phyloP scores from a whole-genome alignment of 2,329 filamentous ascomycete species.

The Penicillium concentricum region DNA sequence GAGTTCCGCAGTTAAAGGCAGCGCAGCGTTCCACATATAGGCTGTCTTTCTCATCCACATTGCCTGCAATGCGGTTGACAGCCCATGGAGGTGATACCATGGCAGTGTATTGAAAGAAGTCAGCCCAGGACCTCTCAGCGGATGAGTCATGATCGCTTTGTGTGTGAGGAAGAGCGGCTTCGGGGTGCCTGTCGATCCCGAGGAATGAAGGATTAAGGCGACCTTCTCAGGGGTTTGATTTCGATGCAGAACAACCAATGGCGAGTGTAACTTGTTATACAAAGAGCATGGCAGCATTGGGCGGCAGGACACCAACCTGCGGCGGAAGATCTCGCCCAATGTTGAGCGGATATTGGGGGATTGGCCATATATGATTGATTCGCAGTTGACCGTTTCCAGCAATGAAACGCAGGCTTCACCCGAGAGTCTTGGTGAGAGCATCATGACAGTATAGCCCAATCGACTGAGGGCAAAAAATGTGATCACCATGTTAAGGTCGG shows the following conservation, averaged over 20 bases:
- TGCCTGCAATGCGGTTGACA: constrained; percentile 44
- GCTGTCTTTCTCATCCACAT: constrained; percentile 47
- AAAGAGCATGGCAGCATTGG: constrained; percentile 20
- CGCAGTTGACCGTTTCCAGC: constrained; percentile 35
- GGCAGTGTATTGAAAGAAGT: constrained; percentile 46
- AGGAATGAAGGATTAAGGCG: constrained; percentile 49
- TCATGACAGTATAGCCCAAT: constrained; percentile 47
- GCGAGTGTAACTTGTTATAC: constrained; percentile 9
- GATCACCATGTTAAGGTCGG: constrained; percentile 45
- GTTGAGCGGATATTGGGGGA: constrained; percentile 35
- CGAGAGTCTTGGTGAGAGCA: constrained; percentile 46
- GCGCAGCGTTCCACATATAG: constrained; percentile 42
- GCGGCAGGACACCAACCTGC: constrained; percentile 26
- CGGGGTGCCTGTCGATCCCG: constrained; percentile 50
- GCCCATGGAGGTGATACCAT: constrained; percentile 47
- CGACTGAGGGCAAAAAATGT: constrained; percentile 47
- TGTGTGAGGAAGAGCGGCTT: constrained; percentile 49
- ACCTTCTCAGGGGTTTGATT: constrained; percentile 29
- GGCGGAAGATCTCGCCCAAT: constrained; percentile 28
- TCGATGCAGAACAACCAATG: constrained; percentile 18
- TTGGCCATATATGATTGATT: constrained; percentile 40
- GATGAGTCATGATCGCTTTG: constrained; percentile 38
- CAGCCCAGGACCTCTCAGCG: constrained; percentile 37
- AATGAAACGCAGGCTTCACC: constrained; percentile 43
- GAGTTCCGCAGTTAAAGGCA: constrained; percentile 41